Percentiles rank a stretch among this genome's conserved stretches.
These are phyloP conservation scores for Talinum fruticosum DNA, from an alignment of 148 eudicot species.

Conservation along the genomic window DNA sequence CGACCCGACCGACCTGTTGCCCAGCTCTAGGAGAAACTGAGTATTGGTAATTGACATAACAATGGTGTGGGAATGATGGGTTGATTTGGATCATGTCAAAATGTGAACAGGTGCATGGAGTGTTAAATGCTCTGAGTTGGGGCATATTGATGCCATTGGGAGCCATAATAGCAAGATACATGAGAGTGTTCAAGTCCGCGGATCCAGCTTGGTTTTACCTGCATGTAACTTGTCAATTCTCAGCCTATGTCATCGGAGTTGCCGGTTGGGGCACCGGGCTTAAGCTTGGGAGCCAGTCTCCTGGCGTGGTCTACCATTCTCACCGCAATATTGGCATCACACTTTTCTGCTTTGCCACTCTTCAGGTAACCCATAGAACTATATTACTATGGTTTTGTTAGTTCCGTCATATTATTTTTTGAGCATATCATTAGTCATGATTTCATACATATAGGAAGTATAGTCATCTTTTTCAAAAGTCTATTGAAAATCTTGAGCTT, in stretches of 20 bases:
- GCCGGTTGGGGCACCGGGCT: conserved; percentile 55
- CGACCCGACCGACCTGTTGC: too few species aligned
- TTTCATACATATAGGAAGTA: neutral
- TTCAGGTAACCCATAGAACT: conserved; percentile 38
- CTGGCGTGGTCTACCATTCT: conserved; percentile 22
- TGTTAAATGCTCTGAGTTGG: conserved; percentile 54
- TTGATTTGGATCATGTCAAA: neutral
- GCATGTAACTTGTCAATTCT: conserved; percentile 42
- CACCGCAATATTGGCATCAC: conserved; percentile 47
- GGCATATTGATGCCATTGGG: conserved; percentile 64
- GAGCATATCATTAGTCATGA: neutral
- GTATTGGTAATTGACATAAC: neutral
- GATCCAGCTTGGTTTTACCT: conserved; percentile 35
- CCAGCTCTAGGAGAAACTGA: too few species aligned
- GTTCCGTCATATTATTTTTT: neutral
- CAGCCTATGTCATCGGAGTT: conserved; percentile 51
- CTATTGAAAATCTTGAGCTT: too few species aligned
- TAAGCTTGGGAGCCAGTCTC: conserved; percentile 43
- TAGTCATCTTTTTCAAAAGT: neutral
- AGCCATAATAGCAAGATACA: conserved; percentile 54
- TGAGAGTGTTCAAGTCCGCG: conserved; percentile 30
- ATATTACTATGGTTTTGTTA: neutral
- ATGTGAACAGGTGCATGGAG: conserved; percentile 49
- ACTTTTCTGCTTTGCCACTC: conserved; percentile 55
- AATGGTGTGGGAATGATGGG: neutral